Base-by-base conservation (phyloP, 2,329 filamentous ascomycete species). In the Diplodia corticola region DNA sequence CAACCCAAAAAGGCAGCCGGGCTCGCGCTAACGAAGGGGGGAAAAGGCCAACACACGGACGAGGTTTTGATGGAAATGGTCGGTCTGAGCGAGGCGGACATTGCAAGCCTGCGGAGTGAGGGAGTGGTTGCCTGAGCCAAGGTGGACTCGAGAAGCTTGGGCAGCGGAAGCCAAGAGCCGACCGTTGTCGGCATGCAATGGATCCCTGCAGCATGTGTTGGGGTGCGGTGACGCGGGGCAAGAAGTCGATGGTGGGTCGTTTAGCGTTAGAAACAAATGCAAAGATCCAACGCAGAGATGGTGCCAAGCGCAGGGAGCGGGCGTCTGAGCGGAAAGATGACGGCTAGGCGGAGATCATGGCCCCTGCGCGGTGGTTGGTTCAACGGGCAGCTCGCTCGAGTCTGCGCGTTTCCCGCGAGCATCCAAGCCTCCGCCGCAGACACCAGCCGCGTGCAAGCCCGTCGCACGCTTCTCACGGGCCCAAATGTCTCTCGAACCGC, bases 31-130 rank as follows among this genome's bases (percentile, higher is more conserved):
- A 65, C 35, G 10, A 9, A 28, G 20, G n/a, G 37, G 26, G 6
- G 22, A 3, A 22, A 15, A 66, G 64, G 77, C 10, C 77, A 79
- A 66, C 77, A 79, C 65, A 79, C 77, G 5, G 70, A 78, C 50
- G 76, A 78, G 51, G 73, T 79, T 17, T 69, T 79, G 17, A 69
- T 69, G 7, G 71, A 71, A 12, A 71, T 72, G 20, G 64, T 79
- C 17, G 73, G 74, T 0, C 73, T 78, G 72, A 74, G 68, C 46
- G 69, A 72, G 44, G 67, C 68, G 20, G 76, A 77, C 7, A 73
- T 79, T 20, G 71, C 72, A 13, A 66, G 67, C n/a, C 67, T 79
- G 46, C 70, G 75, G 17, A 70, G 67, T 10, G 74, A 76, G 53
- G 76, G 76, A 6, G 75, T 78, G 12, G 71, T 79, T 57, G 75